Base-by-base conservation (phyloP, 495 filamentous ascomycete genomes). In the Neurospora sp. region DNA sequence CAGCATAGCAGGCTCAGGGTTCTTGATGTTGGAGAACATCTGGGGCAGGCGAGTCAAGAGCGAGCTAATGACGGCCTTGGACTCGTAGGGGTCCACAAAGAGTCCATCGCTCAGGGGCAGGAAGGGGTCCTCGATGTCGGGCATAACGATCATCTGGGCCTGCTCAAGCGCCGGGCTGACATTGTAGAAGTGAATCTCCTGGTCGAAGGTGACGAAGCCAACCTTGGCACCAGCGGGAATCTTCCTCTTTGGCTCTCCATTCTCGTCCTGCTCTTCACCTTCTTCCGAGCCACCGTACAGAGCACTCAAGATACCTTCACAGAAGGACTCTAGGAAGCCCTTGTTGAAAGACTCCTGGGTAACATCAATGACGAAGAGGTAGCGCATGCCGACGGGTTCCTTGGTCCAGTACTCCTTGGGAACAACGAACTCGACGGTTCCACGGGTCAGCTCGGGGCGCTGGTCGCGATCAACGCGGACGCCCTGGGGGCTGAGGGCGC, bases 321-420 rank as follows among this genome's bases (percentile, higher is more conserved):
- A 98, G 71, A 97, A 93, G 2, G 92, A 91, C 82, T 94, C 91
- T n/a, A 98, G 76, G 75, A 94, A 97, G 0, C 94, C 94, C 76
- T 92, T 92, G 79, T 93, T 96, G 72, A 91, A 88, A 1, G 96
- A 90, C 79, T 97, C 94, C 75, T 94, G 93, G 48, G 91, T 93
- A 38, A 94, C 94, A 82, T 99, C 96, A 73, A 99, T 91, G 74
- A 97, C 79, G 80, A 99, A 98, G 35, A 99, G 85, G 85, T 91
- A 96, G 72, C 91, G 89, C 74, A 98, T 82, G 18, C 92, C 92
- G 20, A 95, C 92, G 0, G 94, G 96, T 80, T 97, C 92, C 82
- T 96, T 97, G 20, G 93, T 94, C 94, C 94, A 98, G 82, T 98
- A 98, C 81, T 99, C 96, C 82, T 97, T 98, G 44, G 96, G 96